Percentiles rank a stretch among this genome's conserved stretches.
Evolutionary conservation across 768 basidiomycete genomes (phyloP).

Genomic region (Macrolepiota fuliginosa): DNA sequence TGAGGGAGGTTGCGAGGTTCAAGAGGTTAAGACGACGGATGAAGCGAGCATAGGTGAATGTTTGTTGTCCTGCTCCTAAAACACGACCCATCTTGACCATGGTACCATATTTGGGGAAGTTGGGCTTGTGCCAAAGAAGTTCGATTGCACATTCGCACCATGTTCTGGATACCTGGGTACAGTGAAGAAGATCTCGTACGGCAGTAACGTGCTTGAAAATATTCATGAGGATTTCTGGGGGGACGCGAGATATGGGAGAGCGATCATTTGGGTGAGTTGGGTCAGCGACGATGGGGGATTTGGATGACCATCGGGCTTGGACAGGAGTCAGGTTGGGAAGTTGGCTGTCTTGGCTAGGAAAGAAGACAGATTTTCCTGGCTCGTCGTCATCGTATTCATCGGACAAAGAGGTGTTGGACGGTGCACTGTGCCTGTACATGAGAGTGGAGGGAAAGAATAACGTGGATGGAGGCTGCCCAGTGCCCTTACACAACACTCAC

Average conservation of each 20-base stretch:
- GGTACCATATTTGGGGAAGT: slow-evolving; percentile 64
- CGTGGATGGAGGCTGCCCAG: slow-evolving; percentile 14
- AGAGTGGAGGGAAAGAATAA: slow-evolving; percentile 19
- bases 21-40: slow-evolving; percentile 91
- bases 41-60: slow-evolving; percentile 85
- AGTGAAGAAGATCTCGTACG: slow-evolving; percentile 68
- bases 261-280: slow-evolving; percentile 27
- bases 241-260: slow-evolving; percentile 67
- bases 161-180: slow-evolving; percentile 78
- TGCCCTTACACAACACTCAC: too few species aligned
- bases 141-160: slow-evolving; percentile 98
- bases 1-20: slow-evolving; percentile 63
- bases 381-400: slow-evolving; percentile 70
- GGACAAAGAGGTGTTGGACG: slow-evolving; percentile 76
- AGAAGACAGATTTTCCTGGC: slow-evolving; percentile 46
- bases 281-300: slow-evolving; percentile 22
- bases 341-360: slow-evolving; percentile 44
- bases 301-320: slow-evolving; percentile 68
- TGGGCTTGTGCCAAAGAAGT: slow-evolving; percentile 91
- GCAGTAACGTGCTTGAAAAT: slow-evolving; percentile 83
- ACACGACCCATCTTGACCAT: slow-evolving; percentile 78
- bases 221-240: slow-evolving; percentile 90
- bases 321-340: slow-evolving; percentile 38
- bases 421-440: slow-evolving; percentile 56
- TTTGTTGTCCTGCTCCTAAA: slow-evolving; percentile 59